Base-by-base conservation (phyloP, 805 yeast species). In the Tetrapisispora namnaoensis region DNA sequence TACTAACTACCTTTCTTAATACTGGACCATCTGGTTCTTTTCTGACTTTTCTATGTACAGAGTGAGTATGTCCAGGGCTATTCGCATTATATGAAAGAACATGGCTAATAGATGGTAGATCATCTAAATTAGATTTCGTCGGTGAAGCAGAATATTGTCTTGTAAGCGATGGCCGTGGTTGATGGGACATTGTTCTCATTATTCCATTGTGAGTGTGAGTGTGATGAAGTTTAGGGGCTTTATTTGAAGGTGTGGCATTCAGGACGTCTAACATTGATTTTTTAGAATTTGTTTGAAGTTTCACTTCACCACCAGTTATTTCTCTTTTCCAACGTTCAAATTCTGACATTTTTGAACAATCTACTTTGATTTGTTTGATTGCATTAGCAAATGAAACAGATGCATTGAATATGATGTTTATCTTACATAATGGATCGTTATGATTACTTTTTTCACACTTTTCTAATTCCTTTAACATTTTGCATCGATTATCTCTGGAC, bases 201-300 rank as follows among this genome's bases (percentile, higher is more conserved):
- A 22, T 27, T 13, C 32, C 43, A 30, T 27, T 47, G n/a, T 47
- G 52, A 36, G 36, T 48, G 35, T 43, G 48, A 16, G 37, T 47
- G 21, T 37, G 49, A 44, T 30, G 49, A 20, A 37, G 43, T 41
- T 47, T 37, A 18, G 48, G 30, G 41, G 45, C 17, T 35, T 18
- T 44, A 22, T 18, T 42, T 48, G 11, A 51, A 46, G 21, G 45
- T 14, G 24, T 41, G 1, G 28, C 35, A 32, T 53, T 59, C 4
- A 42, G 50, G 16, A 58, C 61, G 44, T 58, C 62, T 27, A 58
- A 46, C 62, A 58, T 58, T 2, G 62, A 59, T 37, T 46, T 55
- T 37, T 46, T 53, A 9, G 49, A 46, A 20, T 36, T 37, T 4
- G 34, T 16, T 20, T 27, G 18, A 2, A 51, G 48, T 13, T 40